A percentile compares a stretch with the other conserved stretches of the same genome.
These are phyloP conservation scores for Wickerhamiella brachini DNA, from an alignment of 805 yeast genomes.

Conservation along the genomic window DNA sequence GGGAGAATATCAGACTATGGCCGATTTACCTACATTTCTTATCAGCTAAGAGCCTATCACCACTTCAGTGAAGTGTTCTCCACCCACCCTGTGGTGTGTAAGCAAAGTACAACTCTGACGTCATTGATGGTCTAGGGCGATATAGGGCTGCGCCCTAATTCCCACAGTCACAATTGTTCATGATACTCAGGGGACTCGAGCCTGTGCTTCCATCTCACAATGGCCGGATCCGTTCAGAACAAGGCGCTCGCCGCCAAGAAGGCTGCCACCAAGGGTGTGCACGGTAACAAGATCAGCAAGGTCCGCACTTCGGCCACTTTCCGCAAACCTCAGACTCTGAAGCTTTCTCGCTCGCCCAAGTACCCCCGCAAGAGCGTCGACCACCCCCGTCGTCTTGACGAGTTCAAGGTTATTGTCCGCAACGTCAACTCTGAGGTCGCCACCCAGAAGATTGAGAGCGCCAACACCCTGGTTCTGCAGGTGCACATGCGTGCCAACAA, in stretches of 20 bases:
- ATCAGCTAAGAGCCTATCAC: too few relatives aligned
- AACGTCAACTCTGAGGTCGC: conserved; percentile 98
- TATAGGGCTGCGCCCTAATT: not conserved
- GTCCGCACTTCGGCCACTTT: conserved; percentile 91
- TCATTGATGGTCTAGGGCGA: not conserved
- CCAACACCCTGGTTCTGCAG: conserved; percentile 98
- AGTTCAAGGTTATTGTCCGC: conserved; percentile 83
- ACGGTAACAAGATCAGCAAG: conserved; percentile 79
- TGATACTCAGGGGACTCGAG: not conserved
- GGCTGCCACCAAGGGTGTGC: conserved; percentile 95
- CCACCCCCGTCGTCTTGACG: conserved; percentile 93
- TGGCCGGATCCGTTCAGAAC: conserved; percentile 27
- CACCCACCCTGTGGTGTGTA: too few relatives aligned
- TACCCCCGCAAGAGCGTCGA: conserved; percentile 93
- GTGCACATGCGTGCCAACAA: conserved; percentile 96
- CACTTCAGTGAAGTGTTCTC: too few relatives aligned
- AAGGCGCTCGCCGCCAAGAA: conserved; percentile 98
- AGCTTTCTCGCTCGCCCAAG: conserved; percentile 86
- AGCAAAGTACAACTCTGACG: too few relatives aligned
- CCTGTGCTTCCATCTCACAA: conserved; percentile 2
- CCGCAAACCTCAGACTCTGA: conserved; percentile 95
- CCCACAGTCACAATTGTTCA: not conserved
- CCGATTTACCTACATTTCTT: too few relatives aligned
- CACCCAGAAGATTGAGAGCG: conserved; percentile 98
- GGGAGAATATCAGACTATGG: too few relatives aligned